Evolutionary conservation across 192 early-diverging fungal species (phyloP).

Genomic region (Coemansia sp.): DNA sequence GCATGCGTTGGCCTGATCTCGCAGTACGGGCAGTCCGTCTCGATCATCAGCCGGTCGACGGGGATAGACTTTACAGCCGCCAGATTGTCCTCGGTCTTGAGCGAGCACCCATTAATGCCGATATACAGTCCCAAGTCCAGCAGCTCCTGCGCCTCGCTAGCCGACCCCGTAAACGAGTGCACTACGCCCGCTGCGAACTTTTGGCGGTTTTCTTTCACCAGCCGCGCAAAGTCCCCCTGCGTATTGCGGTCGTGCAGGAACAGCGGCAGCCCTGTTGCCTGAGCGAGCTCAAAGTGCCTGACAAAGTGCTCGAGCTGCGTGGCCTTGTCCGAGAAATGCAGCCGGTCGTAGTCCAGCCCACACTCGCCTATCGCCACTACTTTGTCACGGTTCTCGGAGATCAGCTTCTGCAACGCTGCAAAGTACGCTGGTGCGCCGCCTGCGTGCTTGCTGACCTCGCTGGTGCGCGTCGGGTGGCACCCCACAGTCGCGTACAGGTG

Average conservation of each 20-base stretch:
- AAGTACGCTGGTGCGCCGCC: conserved; percentile 70
- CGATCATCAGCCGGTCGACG: conserved; percentile 81
- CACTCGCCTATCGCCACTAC: conserved; percentile 96
- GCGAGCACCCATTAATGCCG: conserved; percentile 95
- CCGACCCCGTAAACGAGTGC: conserved; percentile 85
- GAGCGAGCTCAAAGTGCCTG: conserved; percentile 78
- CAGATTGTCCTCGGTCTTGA: conserved; percentile 88
- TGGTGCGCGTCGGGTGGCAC: conserved; percentile 82
- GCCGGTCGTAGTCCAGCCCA: conserved; percentile 92
- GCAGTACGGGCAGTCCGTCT: conserved; percentile 95
- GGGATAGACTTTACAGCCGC: conserved; percentile 74
- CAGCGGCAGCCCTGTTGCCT: conserved; percentile 78
- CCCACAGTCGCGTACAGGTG: conserved; percentile 77
- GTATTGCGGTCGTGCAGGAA: conserved; percentile 93
- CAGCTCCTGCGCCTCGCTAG: conserved; percentile 65
- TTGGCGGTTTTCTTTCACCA: conserved; percentile 63
- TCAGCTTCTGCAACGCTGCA: conserved; percentile 50
- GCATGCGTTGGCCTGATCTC: conserved; percentile 89
- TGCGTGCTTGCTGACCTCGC: conserved; percentile 65
- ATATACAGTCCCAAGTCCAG: conserved; percentile 79
- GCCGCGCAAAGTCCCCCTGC: conserved; percentile 71
- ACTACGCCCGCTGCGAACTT: conserved; percentile 67
- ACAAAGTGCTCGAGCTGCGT: conserved; percentile 78
- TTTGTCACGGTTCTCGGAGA: conserved; percentile 45
- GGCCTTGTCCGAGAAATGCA: conserved; percentile 79